phyloP scores from a whole-genome alignment of 2,329 filamentous ascomycete species.

The Zymoseptoria passerinii region DNA sequence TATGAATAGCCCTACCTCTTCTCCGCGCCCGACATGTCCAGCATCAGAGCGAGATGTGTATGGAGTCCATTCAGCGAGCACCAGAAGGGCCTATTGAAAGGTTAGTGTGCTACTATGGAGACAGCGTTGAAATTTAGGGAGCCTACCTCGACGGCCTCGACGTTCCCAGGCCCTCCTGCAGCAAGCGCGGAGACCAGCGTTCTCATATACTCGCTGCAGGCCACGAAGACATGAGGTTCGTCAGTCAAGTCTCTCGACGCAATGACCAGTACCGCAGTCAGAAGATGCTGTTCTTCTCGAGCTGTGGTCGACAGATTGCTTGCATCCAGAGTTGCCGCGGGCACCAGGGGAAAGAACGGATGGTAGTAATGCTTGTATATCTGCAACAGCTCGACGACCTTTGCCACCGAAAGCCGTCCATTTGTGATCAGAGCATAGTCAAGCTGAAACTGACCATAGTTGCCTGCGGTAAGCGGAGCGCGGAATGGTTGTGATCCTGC shows the following conservation, averaged over 20 bases:
- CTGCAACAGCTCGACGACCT: slow-evolving; percentile 45
- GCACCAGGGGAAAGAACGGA: slow-evolving; percentile 61
- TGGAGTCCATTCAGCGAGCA: slow-evolving; percentile 66
- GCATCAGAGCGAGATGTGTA: slow-evolving; percentile 54
- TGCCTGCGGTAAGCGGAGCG: background rate
- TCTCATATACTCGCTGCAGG: slow-evolving; percentile 63
- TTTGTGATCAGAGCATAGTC: slow-evolving; percentile 38
- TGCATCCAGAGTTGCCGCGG: slow-evolving; percentile 50
- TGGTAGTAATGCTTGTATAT: slow-evolving; percentile 60
- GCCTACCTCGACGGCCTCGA: slow-evolving; percentile 56
- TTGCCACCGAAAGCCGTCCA: slow-evolving; percentile 36
- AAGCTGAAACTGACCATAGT: slow-evolving; percentile 17
- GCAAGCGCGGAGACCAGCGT: slow-evolving; percentile 58
- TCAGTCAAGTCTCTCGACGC: slow-evolving; percentile 62
- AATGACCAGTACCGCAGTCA: slow-evolving; percentile 63
- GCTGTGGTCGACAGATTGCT: slow-evolving; percentile 48
- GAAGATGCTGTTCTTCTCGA: slow-evolving; percentile 54
- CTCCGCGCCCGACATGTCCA: slow-evolving; percentile 58
- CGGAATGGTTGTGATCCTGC: background rate
- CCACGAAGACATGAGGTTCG: slow-evolving; percentile 54
- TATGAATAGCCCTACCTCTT: slow-evolving; percentile 38
- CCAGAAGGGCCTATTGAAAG: slow-evolving; percentile 43
- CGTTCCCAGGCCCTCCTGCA: slow-evolving; percentile 57
- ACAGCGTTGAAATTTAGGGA: background rate
- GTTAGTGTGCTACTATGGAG: background rate